Percentiles rank a stretch among this genome's conserved stretches.
phyloP scores from a whole-genome alignment of 495 filamentous ascomycete species.

The Thermochaetoides thermophila region DNA sequence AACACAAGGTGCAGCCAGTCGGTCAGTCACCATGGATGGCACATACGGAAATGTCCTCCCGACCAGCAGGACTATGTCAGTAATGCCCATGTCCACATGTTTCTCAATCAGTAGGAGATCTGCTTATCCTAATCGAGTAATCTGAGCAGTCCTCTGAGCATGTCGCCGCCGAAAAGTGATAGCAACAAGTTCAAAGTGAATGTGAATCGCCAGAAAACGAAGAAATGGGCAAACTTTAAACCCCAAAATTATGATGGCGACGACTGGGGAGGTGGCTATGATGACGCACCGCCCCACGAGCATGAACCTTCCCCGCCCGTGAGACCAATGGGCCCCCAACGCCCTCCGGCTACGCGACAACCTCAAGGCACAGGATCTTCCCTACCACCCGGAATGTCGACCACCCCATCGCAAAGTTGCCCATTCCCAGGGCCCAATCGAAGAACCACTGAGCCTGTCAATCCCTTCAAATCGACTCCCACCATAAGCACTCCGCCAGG shows the following conservation, averaged over 20 bases:
- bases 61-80: constrained; percentile 10
- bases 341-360: constrained; percentile 8
- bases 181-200: constrained; percentile 46
- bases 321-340: constrained; percentile 15
- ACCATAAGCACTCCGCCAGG: too few species aligned
- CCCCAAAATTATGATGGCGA: constrained; percentile 78
- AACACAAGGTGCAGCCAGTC: too few species aligned
- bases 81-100: constrained; percentile 10
- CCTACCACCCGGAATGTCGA: too few species aligned
- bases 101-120: constrained; percentile 1
- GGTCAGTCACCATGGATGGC: constrained; percentile 16
- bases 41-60: constrained; percentile 21
- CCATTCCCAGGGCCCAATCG: too few species aligned
- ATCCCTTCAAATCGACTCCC: too few species aligned
- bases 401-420: too few species aligned
- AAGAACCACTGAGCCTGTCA: too few species aligned
- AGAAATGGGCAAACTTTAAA: constrained; percentile 89
- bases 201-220: constrained; percentile 80
- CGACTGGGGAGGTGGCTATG: constrained; percentile 81
- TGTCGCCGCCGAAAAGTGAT: constrained; percentile 12
- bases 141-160: constrained; percentile 17
- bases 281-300: constrained; percentile 42
- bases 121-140: neutral
- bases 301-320: constrained; percentile 27
- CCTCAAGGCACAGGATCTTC: too few species aligned